Conservation (phyloP, 2,329 filamentous ascomycete species). For the Pseudovirgaria hyperparasitica region DNA sequence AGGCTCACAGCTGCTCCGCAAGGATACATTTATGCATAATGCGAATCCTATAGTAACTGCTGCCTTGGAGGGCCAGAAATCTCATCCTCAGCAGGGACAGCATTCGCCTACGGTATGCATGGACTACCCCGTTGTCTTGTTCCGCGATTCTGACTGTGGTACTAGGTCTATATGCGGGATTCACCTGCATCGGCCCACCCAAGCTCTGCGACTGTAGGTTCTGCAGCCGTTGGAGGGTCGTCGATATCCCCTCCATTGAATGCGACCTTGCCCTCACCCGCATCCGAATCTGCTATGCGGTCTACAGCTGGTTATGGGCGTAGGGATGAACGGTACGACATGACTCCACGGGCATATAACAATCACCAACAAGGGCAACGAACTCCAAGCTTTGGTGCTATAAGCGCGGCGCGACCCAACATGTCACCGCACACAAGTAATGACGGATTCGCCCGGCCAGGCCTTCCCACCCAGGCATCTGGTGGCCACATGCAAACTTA, state of each 20-base stretch:
- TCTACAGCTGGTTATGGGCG: conserved; percentile 4
- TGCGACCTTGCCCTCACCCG: conserved; percentile 17
- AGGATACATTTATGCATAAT: conserved; percentile 52
- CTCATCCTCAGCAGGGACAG: conserved; percentile 10
- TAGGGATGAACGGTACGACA: too few relatives aligned
- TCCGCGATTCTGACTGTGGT: too few relatives aligned
- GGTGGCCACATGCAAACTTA: conserved; percentile 11
- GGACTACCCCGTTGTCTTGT: conserved; percentile 3
- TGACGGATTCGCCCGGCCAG: conserved; percentile 20
- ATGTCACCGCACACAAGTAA: conserved; percentile 23
- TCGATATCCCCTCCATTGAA: conserved; percentile 23
- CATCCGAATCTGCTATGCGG: conserved; percentile 15
- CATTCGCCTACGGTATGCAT: conserved; percentile 13
- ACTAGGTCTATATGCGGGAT: conserved; percentile 5
- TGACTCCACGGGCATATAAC: too few relatives aligned
- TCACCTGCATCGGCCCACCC: conserved; percentile 17
- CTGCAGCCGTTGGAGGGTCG: conserved; percentile 5
- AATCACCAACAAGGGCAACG: too few relatives aligned
- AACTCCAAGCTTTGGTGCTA: conserved; percentile 16
- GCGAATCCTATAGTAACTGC: conserved; percentile 29
- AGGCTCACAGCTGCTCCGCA: conserved; percentile 62
- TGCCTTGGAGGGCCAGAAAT: conserved; percentile 21
- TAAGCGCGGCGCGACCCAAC: conserved; percentile 16
- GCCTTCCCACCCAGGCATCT: conserved; percentile 21
- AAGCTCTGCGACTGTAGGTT: conserved; percentile 8